A percentile compares a stretch with the other conserved stretches of the same genome.
phyloP scores from a whole-genome alignment of 106 monocot species.

The Ottelia alismoides region DNA sequence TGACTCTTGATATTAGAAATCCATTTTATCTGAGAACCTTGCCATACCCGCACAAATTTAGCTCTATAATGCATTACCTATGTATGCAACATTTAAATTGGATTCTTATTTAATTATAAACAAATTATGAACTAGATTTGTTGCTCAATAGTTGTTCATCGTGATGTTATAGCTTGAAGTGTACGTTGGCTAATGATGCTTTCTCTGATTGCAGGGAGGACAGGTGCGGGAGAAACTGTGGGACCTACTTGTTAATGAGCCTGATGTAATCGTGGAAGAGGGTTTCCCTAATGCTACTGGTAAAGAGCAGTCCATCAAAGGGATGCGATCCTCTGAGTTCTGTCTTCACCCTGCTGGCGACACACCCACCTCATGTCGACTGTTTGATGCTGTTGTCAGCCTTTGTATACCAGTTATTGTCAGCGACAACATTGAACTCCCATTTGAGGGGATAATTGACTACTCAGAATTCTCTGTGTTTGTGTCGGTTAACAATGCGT shows the following conservation, averaged over 20 bases:
- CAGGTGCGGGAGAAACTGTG: constrained; percentile 84
- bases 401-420: constrained; percentile 90
- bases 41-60: constrained; percentile 46
- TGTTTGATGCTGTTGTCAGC: constrained; percentile 82
- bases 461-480: constrained; percentile 68
- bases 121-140: too few relatives aligned
- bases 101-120: too few relatives aligned
- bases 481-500: constrained; percentile 43
- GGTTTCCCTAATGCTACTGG: constrained; percentile 94
- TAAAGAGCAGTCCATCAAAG: constrained; percentile 81
- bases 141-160: constrained; percentile 23
- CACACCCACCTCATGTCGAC: constrained; percentile 92
- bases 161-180: constrained; percentile 66
- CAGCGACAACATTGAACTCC: constrained; percentile 84
- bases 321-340: constrained; percentile 89
- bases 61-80: too few relatives aligned
- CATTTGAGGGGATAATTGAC: constrained; percentile 88
- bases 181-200: constrained; percentile 46
- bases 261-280: constrained; percentile 76
- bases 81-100: too few relatives aligned
- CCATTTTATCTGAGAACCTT: too few relatives aligned
- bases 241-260: constrained; percentile 68
- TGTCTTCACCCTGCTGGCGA: constrained; percentile 96
- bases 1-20: constrained; percentile 16
- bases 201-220: constrained; percentile 56